phyloP scores from a whole-genome alignment of 2,329 filamentous ascomycete species.

The Penicillium digitatum region DNA sequence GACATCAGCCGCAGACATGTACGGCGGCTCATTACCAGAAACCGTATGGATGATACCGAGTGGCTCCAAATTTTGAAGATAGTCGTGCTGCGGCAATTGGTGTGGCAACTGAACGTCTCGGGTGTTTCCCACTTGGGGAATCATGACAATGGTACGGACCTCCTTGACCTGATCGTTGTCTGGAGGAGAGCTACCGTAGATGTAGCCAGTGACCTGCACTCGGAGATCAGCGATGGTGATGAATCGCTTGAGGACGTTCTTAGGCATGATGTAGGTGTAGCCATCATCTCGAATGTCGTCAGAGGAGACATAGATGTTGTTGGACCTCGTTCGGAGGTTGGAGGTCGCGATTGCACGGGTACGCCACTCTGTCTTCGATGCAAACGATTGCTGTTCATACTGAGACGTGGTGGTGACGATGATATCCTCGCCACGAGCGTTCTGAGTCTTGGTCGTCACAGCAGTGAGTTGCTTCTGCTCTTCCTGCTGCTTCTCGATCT shows the following conservation, averaged over 20 bases:
- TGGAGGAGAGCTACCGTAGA: constrained; percentile 86
- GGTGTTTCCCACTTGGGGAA: constrained; percentile 91
- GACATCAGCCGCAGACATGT: constrained; percentile 93
- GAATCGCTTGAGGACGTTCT: constrained; percentile 97
- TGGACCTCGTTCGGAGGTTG: constrained; percentile 86
- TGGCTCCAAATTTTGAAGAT: constrained; percentile 79
- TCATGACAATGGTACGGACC: constrained; percentile 92
- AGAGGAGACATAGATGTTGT: constrained; percentile 98
- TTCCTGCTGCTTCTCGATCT: constrained; percentile 98
- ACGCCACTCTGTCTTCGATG: constrained; percentile 98
- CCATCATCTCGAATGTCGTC: constrained; percentile 89
- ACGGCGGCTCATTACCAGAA: constrained; percentile 88
- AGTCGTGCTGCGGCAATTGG: constrained; percentile 85
- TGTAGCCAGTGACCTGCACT: constrained; percentile 91
- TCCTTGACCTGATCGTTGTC: constrained; percentile 98
- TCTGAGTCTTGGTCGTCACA: constrained; percentile 97
- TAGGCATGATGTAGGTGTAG: constrained; percentile 96
- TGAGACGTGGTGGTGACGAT: constrained; percentile 97
- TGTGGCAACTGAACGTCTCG: constrained; percentile 89
- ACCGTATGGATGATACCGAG: constrained; percentile 93
- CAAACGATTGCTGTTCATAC: constrained; percentile 96
- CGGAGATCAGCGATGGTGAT: constrained; percentile 95
- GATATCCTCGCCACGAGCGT: constrained; percentile 94
- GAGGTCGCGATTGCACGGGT: constrained; percentile 94
- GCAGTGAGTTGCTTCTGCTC: constrained; percentile 95